phyloP scores from a whole-genome alignment of 2,329 filamentous ascomycete genomes.

The Capronia americana region DNA sequence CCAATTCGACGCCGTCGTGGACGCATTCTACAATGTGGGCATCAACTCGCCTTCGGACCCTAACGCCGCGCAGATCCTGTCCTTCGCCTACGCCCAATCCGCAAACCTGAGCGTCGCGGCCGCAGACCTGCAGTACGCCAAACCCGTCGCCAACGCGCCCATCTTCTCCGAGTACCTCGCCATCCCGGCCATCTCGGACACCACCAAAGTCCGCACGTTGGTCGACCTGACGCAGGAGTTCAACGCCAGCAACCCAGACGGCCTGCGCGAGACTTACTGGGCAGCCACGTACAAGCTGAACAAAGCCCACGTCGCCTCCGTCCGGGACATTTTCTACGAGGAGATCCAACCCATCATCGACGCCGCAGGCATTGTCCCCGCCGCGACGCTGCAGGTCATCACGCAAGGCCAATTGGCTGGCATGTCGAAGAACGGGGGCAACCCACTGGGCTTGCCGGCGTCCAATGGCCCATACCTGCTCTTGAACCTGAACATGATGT shows the following conservation, averaged over 20 bases:
- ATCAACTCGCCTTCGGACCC: slow-evolving; percentile 44
- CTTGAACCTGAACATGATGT: slow-evolving; percentile 43
- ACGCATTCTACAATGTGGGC: slow-evolving; percentile 45
- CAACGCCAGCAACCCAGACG: slow-evolving; percentile 44
- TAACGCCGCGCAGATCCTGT: slow-evolving; percentile 47
- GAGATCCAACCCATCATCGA: slow-evolving; percentile 36
- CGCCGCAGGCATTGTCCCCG: slow-evolving; percentile 39
- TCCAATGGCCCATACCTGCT: slow-evolving; percentile 41
- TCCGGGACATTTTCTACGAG: slow-evolving; percentile 40
- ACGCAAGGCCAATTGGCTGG: slow-evolving; percentile 43
- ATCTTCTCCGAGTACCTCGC: slow-evolving; percentile 49
- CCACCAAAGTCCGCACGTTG: slow-evolving; percentile 42
- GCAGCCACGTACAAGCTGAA: slow-evolving; percentile 45
- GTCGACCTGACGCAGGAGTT: slow-evolving; percentile 47
- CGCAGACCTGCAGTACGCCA: slow-evolving; percentile 48
- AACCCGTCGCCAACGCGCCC: slow-evolving; percentile 46
- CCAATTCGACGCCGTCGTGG: slow-evolving; percentile 42
- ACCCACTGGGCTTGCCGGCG: slow-evolving; percentile 45
- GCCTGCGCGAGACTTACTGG: slow-evolving; percentile 45
- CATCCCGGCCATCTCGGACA: slow-evolving; percentile 44
- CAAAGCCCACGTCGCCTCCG: slow-evolving; percentile 41
- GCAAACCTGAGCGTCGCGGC: slow-evolving; percentile 39
- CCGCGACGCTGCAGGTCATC: slow-evolving; percentile 46
- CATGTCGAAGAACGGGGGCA: slow-evolving; percentile 45
- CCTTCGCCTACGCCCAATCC: slow-evolving; percentile 41